Base-by-base conservation (phyloP, 2,329 filamentous ascomycete genomes). In the Kalaharituber pfeilii region DNA sequence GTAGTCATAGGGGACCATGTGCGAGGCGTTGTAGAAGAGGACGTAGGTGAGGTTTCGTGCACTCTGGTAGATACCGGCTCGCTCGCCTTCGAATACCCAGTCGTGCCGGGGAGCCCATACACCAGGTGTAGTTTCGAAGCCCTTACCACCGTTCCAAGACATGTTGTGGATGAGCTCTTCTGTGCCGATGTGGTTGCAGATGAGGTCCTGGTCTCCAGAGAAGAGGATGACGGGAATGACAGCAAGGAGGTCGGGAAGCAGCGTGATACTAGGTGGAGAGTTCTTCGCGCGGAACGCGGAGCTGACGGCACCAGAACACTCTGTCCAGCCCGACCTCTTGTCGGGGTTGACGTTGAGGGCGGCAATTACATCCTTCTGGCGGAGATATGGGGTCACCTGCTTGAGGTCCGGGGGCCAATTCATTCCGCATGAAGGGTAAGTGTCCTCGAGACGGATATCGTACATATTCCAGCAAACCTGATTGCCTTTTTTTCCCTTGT, bases 1-100 rank as follows among this genome's bases (percentile, higher is more conserved):
- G 63, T 84, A 84, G 68, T 98, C 89, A 65, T 91, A 96, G 0
- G 91, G 93, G 1, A 98, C 91, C 91, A 98, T 98, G 69, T 98
- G 91, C 50, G 85, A 94, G 15, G 86, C 81, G 68, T 98, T 94
- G 73, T 94, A 86, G 70, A 96, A 94, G 39, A 93, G 75, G 28
- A 98, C 81, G 66, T 98, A 98, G 0, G 91, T 95, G 57, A 98
- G 71, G 69, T 98, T 98, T 60, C 93, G 81, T 1, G 91, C 89
- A 67, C 87, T 79, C 69, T 98, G 93, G 74, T 89, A 98, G 65
- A 93, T 86, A 24, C 91, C 91, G 2, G 88, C 88, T 1, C 79
- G 71, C 62, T 94, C 78, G 57, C 82, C 85, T 68, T 96, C 91
- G 61, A 96, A 95, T 1, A 80, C 84, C 93, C 91, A 98, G 64